phyloP scores from a whole-genome alignment of 768 basidiomycete genomes.

The Psilocybe sp. region DNA sequence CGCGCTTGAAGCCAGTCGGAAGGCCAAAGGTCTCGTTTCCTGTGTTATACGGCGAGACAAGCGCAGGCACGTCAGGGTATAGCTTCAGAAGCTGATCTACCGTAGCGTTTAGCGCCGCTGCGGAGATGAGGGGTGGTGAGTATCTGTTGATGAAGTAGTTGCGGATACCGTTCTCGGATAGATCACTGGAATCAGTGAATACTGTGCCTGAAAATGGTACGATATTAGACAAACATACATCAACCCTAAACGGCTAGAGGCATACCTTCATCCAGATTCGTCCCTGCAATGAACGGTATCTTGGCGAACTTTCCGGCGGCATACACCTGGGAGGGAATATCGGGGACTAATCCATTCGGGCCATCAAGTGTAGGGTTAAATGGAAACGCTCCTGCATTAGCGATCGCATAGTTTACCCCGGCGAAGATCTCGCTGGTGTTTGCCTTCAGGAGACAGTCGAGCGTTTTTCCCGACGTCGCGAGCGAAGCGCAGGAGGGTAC shows the following conservation, averaged over 20 bases:
- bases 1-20: slow-evolving; percentile 27
- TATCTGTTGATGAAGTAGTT: slow-evolving; percentile 21
- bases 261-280: slow-evolving; percentile 44
- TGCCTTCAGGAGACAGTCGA: slow-evolving; percentile 28
- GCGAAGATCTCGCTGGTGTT: slow-evolving; percentile 21
- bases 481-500: slow-evolving; percentile 30
- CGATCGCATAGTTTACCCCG: slow-evolving; percentile 13
- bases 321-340: slow-evolving; percentile 32
- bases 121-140: slow-evolving; percentile 26
- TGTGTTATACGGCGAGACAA: slow-evolving; percentile 45
- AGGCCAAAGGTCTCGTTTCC: slow-evolving; percentile 44
- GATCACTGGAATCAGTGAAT: slow-evolving; percentile 25
- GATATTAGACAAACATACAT: background rate
- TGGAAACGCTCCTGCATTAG: slow-evolving; percentile 16
- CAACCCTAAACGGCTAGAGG: background rate
- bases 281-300: slow-evolving; percentile 45
- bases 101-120: slow-evolving; percentile 15
- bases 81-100: slow-evolving; percentile 27
- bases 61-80: slow-evolving; percentile 39
- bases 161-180: slow-evolving; percentile 24
- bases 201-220: slow-evolving; percentile 27
- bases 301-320: slow-evolving; percentile 23
- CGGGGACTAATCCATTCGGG: slow-evolving; percentile 34
- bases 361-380: slow-evolving; percentile 43
- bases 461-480: slow-evolving; percentile 25